These are phyloP conservation scores for Venturia pyrina DNA, from an alignment of 2,329 filamentous ascomycete genomes.

Conservation along the genomic window DNA sequence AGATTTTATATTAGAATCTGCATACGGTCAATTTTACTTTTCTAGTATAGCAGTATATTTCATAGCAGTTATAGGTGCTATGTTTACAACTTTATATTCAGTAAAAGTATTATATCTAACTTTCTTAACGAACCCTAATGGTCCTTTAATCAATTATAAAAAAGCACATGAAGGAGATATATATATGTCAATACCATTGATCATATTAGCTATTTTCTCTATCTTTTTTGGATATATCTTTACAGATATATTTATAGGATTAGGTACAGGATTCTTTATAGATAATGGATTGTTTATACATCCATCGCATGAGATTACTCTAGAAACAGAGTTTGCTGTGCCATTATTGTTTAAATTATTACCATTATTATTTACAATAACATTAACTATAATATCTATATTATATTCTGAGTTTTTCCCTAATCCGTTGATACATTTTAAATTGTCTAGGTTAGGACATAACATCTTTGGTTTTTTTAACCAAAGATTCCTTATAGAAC, in stretches of 20 bases:
- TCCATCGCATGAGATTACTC: conserved; percentile 21
- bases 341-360: conserved; percentile 21
- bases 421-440: conserved; percentile 17
- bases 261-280: conserved; percentile 20
- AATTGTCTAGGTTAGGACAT: conserved; percentile 21
- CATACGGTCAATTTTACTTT: too few relatives aligned
- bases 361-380: conserved; percentile 21
- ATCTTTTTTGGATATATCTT: conserved; percentile 22
- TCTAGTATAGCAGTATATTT: too few relatives aligned
- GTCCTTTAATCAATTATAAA: conserved; percentile 19
- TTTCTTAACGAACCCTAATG: conserved; percentile 19
- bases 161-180: conserved; percentile 21
- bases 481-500: conserved; percentile 24
- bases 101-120: conserved; percentile 21
- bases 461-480: conserved; percentile 25
- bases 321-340: conserved; percentile 16
- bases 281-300: conserved; percentile 23
- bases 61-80: too few relatives aligned
- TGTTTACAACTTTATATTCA: conserved; percentile 19
- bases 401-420: conserved; percentile 22
- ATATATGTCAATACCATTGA: conserved; percentile 20
- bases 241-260: conserved; percentile 23
- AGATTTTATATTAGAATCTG: too few relatives aligned
- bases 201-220: conserved; percentile 21
- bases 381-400: conserved; percentile 20